Conservation (phyloP, 148 eudicot genomes). For the Rhododendron kiyosumense region DNA sequence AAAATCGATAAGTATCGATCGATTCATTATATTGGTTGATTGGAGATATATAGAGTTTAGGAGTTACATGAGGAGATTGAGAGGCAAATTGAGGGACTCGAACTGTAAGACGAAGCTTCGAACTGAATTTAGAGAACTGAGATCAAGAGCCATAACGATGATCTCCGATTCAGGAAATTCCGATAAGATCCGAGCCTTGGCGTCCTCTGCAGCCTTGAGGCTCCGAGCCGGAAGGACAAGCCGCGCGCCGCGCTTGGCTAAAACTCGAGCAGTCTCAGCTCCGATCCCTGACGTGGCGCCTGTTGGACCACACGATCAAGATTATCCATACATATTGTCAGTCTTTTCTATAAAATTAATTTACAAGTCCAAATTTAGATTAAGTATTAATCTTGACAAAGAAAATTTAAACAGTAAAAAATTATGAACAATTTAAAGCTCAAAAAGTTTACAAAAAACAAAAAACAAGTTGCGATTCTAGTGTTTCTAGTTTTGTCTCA, state of each 20-base stretch:
- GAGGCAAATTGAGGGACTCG: slow-evolving; percentile 66
- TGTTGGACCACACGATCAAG: slow-evolving; percentile 6
- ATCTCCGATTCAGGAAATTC: slow-evolving; percentile 63
- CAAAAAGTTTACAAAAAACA: neutral
- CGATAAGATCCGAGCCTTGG: slow-evolving; percentile 49
- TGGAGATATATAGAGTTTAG: neutral
- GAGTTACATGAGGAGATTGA: slow-evolving; percentile 81
- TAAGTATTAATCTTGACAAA: neutral
- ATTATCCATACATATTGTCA: neutral
- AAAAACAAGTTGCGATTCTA: neutral
- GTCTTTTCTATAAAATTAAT: neutral
- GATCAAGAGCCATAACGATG: slow-evolving; percentile 72
- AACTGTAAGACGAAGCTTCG: slow-evolving; percentile 56
- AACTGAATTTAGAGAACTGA: slow-evolving; percentile 80
- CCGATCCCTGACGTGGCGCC: slow-evolving; percentile 99
- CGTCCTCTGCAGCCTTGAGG: slow-evolving; percentile 72
- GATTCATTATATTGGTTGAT: too few relatives aligned
- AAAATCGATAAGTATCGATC: too few relatives aligned
- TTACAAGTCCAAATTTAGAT: neutral
- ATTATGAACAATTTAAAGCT: neutral
- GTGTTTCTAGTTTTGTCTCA: neutral
- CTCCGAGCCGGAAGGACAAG: slow-evolving; percentile 69
- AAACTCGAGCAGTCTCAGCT: slow-evolving; percentile 79
- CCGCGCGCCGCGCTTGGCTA: slow-evolving; percentile 78
- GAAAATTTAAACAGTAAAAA: neutral